These are phyloP conservation scores for Nevesoporus exiguus DNA, from an alignment of 768 basidiomycete genomes.

Conservation along the genomic window DNA sequence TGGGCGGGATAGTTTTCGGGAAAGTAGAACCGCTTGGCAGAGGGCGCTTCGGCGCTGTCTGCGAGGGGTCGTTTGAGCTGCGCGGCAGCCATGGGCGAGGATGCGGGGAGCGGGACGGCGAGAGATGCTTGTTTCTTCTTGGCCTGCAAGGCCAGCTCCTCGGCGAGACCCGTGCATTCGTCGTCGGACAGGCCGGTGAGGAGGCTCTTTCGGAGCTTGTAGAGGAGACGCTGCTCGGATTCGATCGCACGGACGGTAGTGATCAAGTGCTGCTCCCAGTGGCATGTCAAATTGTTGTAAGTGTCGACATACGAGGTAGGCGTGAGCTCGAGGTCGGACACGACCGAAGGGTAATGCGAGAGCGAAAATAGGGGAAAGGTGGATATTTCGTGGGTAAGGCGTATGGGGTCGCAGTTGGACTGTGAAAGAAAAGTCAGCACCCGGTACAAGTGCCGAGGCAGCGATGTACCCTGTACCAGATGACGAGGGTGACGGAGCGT, in stretches of 20 bases:
- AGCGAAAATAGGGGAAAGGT: conserved; percentile 68
- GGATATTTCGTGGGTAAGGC: conserved; percentile 53
- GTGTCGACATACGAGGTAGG: conserved; percentile 56
- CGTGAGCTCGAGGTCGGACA: conserved; percentile 52
- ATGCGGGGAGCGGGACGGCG: not conserved
- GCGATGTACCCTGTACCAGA: conserved; percentile 61
- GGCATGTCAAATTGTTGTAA: conserved; percentile 48
- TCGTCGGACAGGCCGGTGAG: conserved; percentile 54
- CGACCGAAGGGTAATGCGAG: conserved; percentile 47
- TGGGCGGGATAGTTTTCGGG: conserved; percentile 28
- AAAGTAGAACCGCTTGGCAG: conserved; percentile 29
- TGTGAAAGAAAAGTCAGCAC: conserved; percentile 22
- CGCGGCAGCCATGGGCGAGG: conserved; percentile 8
- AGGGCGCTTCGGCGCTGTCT: conserved; percentile 22
- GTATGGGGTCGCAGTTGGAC: conserved; percentile 53
- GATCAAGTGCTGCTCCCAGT: conserved; percentile 69
- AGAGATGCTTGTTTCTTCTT: conserved; percentile 17
- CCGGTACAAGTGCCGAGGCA: not conserved
- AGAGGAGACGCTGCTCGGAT: conserved; percentile 59
- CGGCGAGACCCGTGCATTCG: conserved; percentile 53
- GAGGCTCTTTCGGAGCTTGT: conserved; percentile 56
- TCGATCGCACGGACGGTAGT: conserved; percentile 56
- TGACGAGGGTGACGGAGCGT: conserved; percentile 60
- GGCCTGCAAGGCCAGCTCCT: conserved; percentile 52
- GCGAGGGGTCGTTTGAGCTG: conserved; percentile 29